Conservation (phyloP, 2,329 filamentous ascomycete genomes). For the Cadophora sp. region DNA sequence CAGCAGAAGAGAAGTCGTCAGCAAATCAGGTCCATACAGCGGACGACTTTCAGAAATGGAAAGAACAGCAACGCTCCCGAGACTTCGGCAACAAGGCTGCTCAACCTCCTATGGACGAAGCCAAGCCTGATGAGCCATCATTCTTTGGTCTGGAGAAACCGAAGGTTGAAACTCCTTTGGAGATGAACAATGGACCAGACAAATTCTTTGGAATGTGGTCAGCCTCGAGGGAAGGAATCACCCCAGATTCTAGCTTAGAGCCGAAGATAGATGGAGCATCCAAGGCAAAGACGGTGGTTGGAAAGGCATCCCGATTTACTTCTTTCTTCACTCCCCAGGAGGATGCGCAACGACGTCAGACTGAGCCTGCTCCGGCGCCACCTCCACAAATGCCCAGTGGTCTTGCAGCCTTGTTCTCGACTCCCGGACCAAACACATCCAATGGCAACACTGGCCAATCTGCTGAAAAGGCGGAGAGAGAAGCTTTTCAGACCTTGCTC, state of each 20-base stretch:
- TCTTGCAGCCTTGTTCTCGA: slow-evolving; percentile 31
- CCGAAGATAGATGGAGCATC: slow-evolving; percentile 52
- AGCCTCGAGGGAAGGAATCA: slow-evolving; percentile 56
- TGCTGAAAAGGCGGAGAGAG: slow-evolving; percentile 67
- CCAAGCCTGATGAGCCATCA: slow-evolving; percentile 45
- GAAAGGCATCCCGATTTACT: slow-evolving; percentile 84
- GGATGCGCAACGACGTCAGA: slow-evolving; percentile 56
- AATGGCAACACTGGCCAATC: slow-evolving; percentile 19
- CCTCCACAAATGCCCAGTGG: slow-evolving; percentile 40
- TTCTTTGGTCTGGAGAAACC: slow-evolving; percentile 53
- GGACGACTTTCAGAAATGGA: slow-evolving; percentile 94
- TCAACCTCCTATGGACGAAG: slow-evolving; percentile 46
- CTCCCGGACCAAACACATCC: slow-evolving; percentile 32
- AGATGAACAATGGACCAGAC: slow-evolving; percentile 72
- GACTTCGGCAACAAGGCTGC: slow-evolving; percentile 33
- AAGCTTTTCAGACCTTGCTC: slow-evolving; percentile 83
- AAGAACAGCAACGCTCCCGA: slow-evolving; percentile 73
- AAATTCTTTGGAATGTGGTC: slow-evolving; percentile 73
- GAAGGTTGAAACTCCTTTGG: slow-evolving; percentile 59
- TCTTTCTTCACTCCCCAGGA: slow-evolving; percentile 73
- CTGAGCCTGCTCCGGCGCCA: slow-evolving; percentile 56
- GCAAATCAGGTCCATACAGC: slow-evolving; percentile 78
- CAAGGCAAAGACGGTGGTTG: slow-evolving; percentile 58
- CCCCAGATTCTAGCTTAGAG: slow-evolving; percentile 46
- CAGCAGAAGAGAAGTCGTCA: slow-evolving; percentile 71